phyloP scores from a whole-genome alignment of 2,329 filamentous ascomycete genomes.

The Trichophyton mentagrophytes region DNA sequence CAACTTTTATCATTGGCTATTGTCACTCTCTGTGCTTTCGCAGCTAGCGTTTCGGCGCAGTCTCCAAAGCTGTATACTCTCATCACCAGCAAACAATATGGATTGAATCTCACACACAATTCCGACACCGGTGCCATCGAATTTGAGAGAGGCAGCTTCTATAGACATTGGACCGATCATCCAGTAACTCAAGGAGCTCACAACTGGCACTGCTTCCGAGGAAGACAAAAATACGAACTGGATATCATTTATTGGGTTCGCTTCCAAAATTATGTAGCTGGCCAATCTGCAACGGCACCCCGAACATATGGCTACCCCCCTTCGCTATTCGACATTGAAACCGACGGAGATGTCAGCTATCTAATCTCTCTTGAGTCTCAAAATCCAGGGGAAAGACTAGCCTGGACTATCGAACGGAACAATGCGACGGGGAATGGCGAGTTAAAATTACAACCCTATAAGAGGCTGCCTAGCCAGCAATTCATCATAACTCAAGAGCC shows the following conservation, averaged over 20 bases:
- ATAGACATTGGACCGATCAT: not conserved
- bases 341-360: not conserved
- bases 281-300: not conserved
- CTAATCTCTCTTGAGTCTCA: not conserved
- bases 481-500: not conserved
- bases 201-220: not conserved
- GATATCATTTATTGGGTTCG: not conserved
- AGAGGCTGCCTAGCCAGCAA: not conserved
- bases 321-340: not conserved
- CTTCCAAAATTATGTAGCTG: not conserved
- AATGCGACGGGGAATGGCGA: not conserved
- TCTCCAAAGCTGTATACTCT: not conserved
- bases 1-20: not conserved
- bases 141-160: not conserved
- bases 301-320: not conserved
- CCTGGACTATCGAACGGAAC: not conserved
- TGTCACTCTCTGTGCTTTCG: not conserved
- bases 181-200: not conserved
- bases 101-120: not conserved
- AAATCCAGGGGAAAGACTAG: not conserved
- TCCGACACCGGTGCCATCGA: not conserved
- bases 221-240: not conserved
- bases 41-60: not conserved
- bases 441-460: not conserved
- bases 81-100: not conserved